Conservation (phyloP, 2,329 filamentous ascomycete genomes). For the Aureobasidium melanogenum region DNA sequence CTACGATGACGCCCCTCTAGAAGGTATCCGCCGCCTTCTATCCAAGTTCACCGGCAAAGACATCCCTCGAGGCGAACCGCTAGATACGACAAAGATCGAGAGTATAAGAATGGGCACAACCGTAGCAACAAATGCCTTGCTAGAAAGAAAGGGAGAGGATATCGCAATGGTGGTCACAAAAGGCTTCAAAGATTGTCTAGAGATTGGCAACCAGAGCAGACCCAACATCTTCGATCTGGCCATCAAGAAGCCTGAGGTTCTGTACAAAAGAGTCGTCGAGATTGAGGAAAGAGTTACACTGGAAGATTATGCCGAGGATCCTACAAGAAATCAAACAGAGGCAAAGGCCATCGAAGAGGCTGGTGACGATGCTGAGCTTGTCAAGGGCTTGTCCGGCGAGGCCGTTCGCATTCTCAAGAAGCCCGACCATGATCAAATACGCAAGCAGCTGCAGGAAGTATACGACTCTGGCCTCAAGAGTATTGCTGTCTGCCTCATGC, state of each 20-base stretch:
- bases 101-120: conserved; percentile 95
- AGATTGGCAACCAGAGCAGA: conserved; percentile 83
- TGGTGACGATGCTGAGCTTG: conserved; percentile 44
- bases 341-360: conserved; percentile 42
- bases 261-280: conserved; percentile 81
- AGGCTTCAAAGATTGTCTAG: conserved; percentile 79
- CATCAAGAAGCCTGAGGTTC: conserved; percentile 75
- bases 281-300: conserved; percentile 84
- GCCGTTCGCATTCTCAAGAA: conserved; percentile 60
- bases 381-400: conserved; percentile 66
- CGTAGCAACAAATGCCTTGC: conserved; percentile 82
- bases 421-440: conserved; percentile 50
- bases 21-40: conserved; percentile 81
- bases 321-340: conserved; percentile 52
- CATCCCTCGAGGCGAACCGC: conserved; percentile 67
- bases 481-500: conserved; percentile 85
- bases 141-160: conserved; percentile 83
- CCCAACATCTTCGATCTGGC: conserved; percentile 87
- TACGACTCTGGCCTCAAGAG: conserved; percentile 65
- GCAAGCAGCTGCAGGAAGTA: conserved; percentile 55
- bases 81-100: conserved; percentile 78
- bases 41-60: conserved; percentile 65
- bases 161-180: conserved; percentile 81
- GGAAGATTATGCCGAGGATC: conserved; percentile 88
- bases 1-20: conserved; percentile 82